phyloP scores from a whole-genome alignment of 108 stramenopile species.

The Epipyxis sp. region DNA sequence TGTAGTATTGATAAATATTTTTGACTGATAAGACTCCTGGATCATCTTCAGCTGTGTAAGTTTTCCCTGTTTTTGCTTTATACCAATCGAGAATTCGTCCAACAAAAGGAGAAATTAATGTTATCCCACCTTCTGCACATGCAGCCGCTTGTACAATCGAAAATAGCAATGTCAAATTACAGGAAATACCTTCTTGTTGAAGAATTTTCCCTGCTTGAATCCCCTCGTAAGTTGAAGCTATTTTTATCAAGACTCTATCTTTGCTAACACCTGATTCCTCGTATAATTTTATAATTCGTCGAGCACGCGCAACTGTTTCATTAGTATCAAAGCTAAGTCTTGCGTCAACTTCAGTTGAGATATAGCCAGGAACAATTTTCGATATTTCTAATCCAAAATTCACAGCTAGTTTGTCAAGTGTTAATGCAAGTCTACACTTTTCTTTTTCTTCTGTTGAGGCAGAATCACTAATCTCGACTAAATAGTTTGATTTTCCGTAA shows the following conservation, averaged over 20 bases:
- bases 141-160: conserved; percentile 76
- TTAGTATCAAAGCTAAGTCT: conserved; percentile 86
- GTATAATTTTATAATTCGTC: conserved; percentile 86
- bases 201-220: conserved; percentile 84
- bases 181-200: conserved; percentile 85
- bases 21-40: conserved; percentile 79
- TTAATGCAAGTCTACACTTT: conserved; percentile 53
- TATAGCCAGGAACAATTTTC: conserved; percentile 76
- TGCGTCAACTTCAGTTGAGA: conserved; percentile 95
- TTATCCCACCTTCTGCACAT: conserved; percentile 84
- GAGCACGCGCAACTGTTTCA: conserved; percentile 71
- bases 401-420: conserved; percentile 88
- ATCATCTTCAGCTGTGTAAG: conserved; percentile 71
- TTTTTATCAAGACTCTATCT: conserved; percentile 85
- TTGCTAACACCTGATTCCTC: conserved; percentile 69
- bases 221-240: conserved; percentile 98
- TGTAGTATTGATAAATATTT: conserved; percentile 91
- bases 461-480: no score
- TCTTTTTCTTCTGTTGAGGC: conserved; percentile 27
- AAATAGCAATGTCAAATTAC: conserved; percentile 93
- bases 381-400: conserved; percentile 83
- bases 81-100: conserved; percentile 96
- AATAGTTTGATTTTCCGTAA: conserved; percentile 18
- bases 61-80: conserved; percentile 66
- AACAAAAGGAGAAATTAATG: conserved; percentile 92